Percentiles rank a stretch among this genome's conserved stretches.
Evolutionary conservation across 2,329 filamentous ascomycete genomes (phyloP).

Genomic region (Cadophora sp.): DNA sequence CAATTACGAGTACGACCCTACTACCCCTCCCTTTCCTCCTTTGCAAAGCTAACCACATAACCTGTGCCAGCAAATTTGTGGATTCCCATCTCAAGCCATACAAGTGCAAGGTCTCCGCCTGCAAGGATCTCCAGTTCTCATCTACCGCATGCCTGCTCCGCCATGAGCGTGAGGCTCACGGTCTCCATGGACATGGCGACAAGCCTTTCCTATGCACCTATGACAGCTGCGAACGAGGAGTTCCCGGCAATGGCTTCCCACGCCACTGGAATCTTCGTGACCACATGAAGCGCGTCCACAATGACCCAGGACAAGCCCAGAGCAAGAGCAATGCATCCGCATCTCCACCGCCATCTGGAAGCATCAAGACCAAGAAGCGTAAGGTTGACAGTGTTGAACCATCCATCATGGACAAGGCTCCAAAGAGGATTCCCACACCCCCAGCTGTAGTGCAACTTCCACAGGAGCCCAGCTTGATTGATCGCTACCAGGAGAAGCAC

Average conservation of each 20-base stretch:
- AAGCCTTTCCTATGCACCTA: conserved; percentile 92
- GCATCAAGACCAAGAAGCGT: conserved; percentile 41
- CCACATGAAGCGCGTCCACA: conserved; percentile 96
- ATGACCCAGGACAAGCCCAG: conserved; percentile 46
- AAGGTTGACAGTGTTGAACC: conserved; percentile 40
- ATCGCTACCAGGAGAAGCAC: conserved; percentile 41
- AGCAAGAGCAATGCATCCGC: conserved; percentile 39
- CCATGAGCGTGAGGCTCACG: conserved; percentile 94
- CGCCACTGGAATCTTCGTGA: conserved; percentile 95
- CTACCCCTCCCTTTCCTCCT: background rate
- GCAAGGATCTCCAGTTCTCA: conserved; percentile 88
- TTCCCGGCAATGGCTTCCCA: conserved; percentile 86
- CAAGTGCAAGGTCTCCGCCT: conserved; percentile 85
- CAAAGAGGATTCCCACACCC: conserved; percentile 39
- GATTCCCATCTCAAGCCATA: conserved; percentile 98
- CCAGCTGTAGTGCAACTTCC: conserved; percentile 36
- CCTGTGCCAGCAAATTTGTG: conserved; percentile 80
- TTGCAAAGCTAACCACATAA: conserved; percentile 38
- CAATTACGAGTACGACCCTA: conserved; percentile 89
- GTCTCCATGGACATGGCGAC: conserved; percentile 92
- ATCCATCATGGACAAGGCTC: conserved; percentile 36
- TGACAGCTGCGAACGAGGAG: conserved; percentile 83
- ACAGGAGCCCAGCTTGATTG: conserved; percentile 40
- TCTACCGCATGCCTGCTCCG: conserved; percentile 94
- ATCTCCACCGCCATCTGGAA: conserved; percentile 38